These are phyloP conservation scores for Suillus placidus DNA, from an alignment of 768 basidiomycete species.

Conservation along the genomic window DNA sequence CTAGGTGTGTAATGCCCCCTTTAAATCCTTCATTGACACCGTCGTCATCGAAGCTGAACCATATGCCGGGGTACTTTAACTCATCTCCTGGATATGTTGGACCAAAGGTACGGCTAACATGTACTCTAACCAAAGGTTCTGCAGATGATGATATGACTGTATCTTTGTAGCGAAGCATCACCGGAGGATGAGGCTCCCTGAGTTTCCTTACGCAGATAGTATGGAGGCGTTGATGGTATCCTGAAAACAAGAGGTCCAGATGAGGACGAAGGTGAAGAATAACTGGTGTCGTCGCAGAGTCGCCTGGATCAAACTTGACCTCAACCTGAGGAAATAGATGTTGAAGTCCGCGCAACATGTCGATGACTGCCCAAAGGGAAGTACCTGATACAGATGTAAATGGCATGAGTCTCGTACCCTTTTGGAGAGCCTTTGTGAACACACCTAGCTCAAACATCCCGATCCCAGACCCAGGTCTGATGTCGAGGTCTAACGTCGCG, in stretches of 20 bases:
- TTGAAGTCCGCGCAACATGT: slow-evolving; percentile 63
- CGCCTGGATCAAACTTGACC: slow-evolving; percentile 78
- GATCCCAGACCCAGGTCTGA: slow-evolving; percentile 74
- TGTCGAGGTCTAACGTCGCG: slow-evolving; percentile 71
- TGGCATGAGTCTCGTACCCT: background rate
- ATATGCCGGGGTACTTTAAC: slow-evolving; percentile 78
- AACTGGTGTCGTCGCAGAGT: slow-evolving; percentile 69
- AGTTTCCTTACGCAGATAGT: slow-evolving; percentile 75
- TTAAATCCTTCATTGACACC: slow-evolving; percentile 56
- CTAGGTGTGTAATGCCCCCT: slow-evolving; percentile 42
- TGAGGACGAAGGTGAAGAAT: slow-evolving; percentile 81
- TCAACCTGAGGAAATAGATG: slow-evolving; percentile 81
- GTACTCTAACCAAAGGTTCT: slow-evolving; percentile 62
- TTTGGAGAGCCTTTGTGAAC: slow-evolving; percentile 9
- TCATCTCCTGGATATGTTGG: slow-evolving; percentile 83
- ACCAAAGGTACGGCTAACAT: slow-evolving; percentile 74
- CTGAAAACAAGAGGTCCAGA: slow-evolving; percentile 84
- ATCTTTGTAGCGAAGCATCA: slow-evolving; percentile 70
- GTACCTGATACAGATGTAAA: slow-evolving; percentile 47
- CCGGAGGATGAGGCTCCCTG: slow-evolving; percentile 65
- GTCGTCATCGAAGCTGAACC: slow-evolving; percentile 86
- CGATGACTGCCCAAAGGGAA: slow-evolving; percentile 78
- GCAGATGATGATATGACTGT: slow-evolving; percentile 60
- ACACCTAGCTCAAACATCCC: slow-evolving; percentile 79
- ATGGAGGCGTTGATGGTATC: slow-evolving; percentile 75